Percentiles rank a stretch among this genome's conserved stretches.
Evolutionary conservation across 2,329 filamentous ascomycete species (phyloP).

Genomic region (Colletotrichum sp.): DNA sequence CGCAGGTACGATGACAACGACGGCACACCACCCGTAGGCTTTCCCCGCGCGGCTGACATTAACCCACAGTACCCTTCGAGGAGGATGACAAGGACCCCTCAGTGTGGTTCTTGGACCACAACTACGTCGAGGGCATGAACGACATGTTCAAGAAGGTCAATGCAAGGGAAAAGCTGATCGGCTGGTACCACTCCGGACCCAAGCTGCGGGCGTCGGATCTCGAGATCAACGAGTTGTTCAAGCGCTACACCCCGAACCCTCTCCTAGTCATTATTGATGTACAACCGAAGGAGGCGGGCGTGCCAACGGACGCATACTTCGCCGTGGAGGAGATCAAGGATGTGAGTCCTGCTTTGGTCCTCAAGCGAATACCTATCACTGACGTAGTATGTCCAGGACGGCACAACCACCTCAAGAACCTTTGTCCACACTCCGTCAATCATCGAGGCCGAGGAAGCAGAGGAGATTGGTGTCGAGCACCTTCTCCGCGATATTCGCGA

Average conservation of each 20-base stretch:
- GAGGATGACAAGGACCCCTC: conserved; percentile 98
- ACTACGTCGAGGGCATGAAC: conserved; percentile 99
- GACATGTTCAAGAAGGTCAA: conserved; percentile 99
- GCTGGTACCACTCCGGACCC: conserved; percentile 98
- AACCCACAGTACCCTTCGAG: conserved; percentile 86
- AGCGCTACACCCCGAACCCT: conserved; percentile 96
- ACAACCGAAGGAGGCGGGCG: conserved; percentile 95
- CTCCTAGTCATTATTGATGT: conserved; percentile 98
- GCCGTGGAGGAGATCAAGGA: conserved; percentile 99
- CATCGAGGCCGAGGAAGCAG: conserved; percentile 98
- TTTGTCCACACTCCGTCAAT: conserved; percentile 98
- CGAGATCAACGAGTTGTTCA: conserved; percentile 99
- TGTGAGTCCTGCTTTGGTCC: conserved; percentile 57
- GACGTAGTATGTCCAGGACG: conserved; percentile 67
- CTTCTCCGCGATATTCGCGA: conserved; percentile 97
- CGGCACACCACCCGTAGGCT: background rate
- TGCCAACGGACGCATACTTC: conserved; percentile 98
- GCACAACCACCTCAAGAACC: conserved; percentile 94
- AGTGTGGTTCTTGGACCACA: conserved; percentile 99
- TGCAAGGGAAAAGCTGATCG: conserved; percentile 96
- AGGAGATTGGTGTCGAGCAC: conserved; percentile 98
- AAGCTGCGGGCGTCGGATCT: conserved; percentile 96
- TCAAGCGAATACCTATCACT: conserved; percentile 7
- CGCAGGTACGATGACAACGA: conserved; percentile 67
- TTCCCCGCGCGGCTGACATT: conserved; percentile 19